phyloP scores from a whole-genome alignment of 345 rosid species.

The Passiflora organensis region DNA sequence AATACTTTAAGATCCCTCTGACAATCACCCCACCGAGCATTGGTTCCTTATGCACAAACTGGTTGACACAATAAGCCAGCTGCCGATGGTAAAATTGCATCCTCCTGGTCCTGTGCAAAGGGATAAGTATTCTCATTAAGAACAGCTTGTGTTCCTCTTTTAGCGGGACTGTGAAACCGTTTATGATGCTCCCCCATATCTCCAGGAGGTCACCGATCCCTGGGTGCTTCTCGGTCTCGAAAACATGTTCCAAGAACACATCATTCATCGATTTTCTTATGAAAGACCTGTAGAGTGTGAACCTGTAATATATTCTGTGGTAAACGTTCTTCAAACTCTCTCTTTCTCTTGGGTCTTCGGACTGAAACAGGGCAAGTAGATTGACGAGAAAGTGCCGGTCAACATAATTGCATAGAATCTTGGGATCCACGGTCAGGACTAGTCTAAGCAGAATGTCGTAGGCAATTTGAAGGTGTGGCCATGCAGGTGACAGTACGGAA shows the following conservation, averaged over 20 bases:
- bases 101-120: conserved; percentile 52
- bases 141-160: conserved; percentile 65
- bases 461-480: conserved; percentile 53
- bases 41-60: conserved; percentile 64
- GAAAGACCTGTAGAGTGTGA: conserved; percentile 42
- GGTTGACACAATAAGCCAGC: conserved; percentile 46
- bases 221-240: conserved; percentile 44
- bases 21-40: conserved; percentile 41
- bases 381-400: conserved; percentile 35
- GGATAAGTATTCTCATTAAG: conserved; percentile 53
- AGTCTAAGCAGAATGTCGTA: conserved; percentile 45
- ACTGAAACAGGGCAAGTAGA: conserved; percentile 47
- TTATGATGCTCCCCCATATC: conserved; percentile 64
- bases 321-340: conserved; percentile 48
- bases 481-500: conserved; percentile 26
- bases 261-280: conserved; percentile 61
- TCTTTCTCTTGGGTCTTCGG: conserved; percentile 58
- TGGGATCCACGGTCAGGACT: conserved; percentile 34
- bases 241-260: conserved; percentile 39
- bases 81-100: conserved; percentile 44
- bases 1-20: conserved; percentile 49
- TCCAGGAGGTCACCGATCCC: conserved; percentile 54
- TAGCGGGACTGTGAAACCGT: conserved; percentile 55
- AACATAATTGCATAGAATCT: conserved; percentile 30
- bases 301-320: conserved; percentile 48